A percentile compares a stretch with the other conserved stretches of the same genome.
Conservation (phyloP, 2,329 filamentous ascomycete species). For the Fonsecaea monophora region DNA sequence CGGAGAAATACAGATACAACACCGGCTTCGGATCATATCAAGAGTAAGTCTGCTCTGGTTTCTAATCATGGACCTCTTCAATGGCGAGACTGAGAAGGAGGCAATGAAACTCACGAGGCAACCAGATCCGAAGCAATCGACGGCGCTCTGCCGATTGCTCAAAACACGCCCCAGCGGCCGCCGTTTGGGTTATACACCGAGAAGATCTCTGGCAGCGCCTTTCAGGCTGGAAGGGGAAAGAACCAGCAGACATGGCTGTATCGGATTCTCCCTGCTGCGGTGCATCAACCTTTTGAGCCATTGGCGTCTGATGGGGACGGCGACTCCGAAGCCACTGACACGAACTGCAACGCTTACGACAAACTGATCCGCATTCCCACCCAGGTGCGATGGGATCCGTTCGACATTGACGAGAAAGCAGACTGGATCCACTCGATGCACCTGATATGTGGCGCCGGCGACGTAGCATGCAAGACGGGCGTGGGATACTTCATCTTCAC, state of each 20-base stretch:
- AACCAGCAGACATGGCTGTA: conserved; percentile 78
- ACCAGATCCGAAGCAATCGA: conserved; percentile 75
- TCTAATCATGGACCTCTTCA: too few species aligned
- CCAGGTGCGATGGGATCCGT: conserved; percentile 79
- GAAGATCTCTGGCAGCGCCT: conserved; percentile 74
- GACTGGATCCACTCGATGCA: conserved; percentile 73
- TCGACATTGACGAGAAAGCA: conserved; percentile 70
- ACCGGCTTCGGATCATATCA: conserved; percentile 78
- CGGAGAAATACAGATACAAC: conserved; percentile 75
- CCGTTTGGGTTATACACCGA: conserved; percentile 81
- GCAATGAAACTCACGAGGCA: too few species aligned
- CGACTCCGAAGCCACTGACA: too few species aligned
- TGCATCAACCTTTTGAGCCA: conserved; percentile 57
- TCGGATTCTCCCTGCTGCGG: conserved; percentile 68
- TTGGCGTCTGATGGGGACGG: too few species aligned
- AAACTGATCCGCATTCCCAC: conserved; percentile 66
- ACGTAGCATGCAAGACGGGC: conserved; percentile 77
- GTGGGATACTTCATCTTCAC: conserved; percentile 81
- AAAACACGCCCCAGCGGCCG: conserved; percentile 82
- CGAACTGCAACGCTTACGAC: conserved; percentile 8
- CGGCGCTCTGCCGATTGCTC: conserved; percentile 75
- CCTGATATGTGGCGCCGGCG: conserved; percentile 77
- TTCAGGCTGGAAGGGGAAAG: conserved; percentile 70
- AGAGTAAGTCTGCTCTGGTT: conserved; percentile 62
- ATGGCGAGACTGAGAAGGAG: background rate